Conservation (phyloP, 768 basidiomycete species). For the Botryobasidium botryosum region DNA sequence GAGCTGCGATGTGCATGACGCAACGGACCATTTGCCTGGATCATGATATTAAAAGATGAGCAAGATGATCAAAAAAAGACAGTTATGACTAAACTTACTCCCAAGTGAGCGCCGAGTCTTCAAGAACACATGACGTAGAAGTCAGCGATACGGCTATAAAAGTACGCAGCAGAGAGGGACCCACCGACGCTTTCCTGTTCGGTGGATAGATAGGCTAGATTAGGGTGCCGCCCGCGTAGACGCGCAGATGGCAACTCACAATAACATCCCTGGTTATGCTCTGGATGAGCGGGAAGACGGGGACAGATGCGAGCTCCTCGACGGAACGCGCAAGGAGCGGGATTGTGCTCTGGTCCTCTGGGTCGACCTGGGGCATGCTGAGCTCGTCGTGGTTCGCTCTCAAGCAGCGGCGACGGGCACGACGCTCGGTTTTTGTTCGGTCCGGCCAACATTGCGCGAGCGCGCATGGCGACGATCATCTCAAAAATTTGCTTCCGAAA, state of each 20-base stretch:
- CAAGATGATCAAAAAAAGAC: constrained; percentile 5
- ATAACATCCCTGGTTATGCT: constrained; percentile 50
- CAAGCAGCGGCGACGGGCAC: too few relatives aligned
- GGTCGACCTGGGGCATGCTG: not conserved
- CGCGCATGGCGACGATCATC: too few relatives aligned
- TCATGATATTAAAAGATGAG: constrained; percentile 4
- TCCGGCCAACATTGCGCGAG: too few relatives aligned
- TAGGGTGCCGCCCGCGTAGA: not conserved
- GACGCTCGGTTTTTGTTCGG: too few relatives aligned
- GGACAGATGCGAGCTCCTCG: not conserved
- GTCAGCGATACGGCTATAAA: not conserved
- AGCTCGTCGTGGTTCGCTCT: too few relatives aligned
- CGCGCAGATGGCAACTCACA: constrained; percentile 22
- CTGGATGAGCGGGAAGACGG: constrained; percentile 66
- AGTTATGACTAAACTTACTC: constrained; percentile 35
- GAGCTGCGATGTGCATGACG: not conserved
- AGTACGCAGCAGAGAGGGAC: not conserved
- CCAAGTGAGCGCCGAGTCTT: constrained; percentile 67
- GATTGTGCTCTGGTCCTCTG: constrained; percentile 2
- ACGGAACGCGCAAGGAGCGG: not conserved
- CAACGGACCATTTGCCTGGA: constrained; percentile 38
- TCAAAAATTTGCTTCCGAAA: too few relatives aligned
- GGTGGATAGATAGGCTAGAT: constrained; percentile 24
- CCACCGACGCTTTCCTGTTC: constrained; percentile 18
- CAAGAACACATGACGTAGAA: not conserved